These are phyloP conservation scores for Populus hybrid DNA, from an alignment of 441 rosid species.

Conservation along the genomic window DNA sequence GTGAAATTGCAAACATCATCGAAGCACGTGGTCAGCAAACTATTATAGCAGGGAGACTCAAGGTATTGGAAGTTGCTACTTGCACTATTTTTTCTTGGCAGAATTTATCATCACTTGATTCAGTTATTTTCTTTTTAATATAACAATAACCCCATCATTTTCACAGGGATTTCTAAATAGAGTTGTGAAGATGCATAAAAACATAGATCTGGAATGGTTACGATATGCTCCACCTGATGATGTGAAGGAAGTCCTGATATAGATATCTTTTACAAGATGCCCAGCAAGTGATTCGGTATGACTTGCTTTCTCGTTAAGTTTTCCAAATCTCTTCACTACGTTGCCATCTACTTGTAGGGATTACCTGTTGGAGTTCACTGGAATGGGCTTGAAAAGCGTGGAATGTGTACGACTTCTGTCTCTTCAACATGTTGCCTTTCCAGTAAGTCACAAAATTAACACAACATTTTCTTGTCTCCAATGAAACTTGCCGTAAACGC, in stretches of 20 bases:
- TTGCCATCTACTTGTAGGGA: slow-evolving; percentile 30
- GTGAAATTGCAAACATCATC: slow-evolving; percentile 37
- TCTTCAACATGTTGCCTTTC: slow-evolving; percentile 58
- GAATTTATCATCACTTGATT: not conserved
- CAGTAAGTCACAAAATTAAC: slow-evolving; percentile 38
- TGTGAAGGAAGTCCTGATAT: slow-evolving; percentile 40
- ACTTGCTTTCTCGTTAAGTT: too few species aligned
- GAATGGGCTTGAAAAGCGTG: slow-evolving; percentile 73
- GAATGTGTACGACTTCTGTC: slow-evolving; percentile 67
- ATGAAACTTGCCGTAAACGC: not conserved
- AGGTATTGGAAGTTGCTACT: slow-evolving; percentile 30
- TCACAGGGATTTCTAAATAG: slow-evolving; percentile 49
- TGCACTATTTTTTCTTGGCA: not conserved
- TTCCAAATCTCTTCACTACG: too few species aligned
- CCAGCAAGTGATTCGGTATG: not conserved
- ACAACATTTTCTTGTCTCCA: not conserved
- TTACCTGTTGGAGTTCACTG: slow-evolving; percentile 49
- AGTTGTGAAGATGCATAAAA: slow-evolving; percentile 37
- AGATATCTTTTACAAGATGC: not conserved
- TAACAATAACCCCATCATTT: not conserved
- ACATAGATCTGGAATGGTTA: slow-evolving; percentile 71
- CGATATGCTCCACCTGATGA: slow-evolving; percentile 49
- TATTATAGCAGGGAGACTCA: slow-evolving; percentile 41
- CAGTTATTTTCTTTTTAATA: not conserved
- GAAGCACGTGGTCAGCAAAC: slow-evolving; percentile 51